Percentiles rank a stretch among this genome's conserved stretches.
phyloP scores from a whole-genome alignment of 179 eudicot genomes.

The Pouteria campechiana region DNA sequence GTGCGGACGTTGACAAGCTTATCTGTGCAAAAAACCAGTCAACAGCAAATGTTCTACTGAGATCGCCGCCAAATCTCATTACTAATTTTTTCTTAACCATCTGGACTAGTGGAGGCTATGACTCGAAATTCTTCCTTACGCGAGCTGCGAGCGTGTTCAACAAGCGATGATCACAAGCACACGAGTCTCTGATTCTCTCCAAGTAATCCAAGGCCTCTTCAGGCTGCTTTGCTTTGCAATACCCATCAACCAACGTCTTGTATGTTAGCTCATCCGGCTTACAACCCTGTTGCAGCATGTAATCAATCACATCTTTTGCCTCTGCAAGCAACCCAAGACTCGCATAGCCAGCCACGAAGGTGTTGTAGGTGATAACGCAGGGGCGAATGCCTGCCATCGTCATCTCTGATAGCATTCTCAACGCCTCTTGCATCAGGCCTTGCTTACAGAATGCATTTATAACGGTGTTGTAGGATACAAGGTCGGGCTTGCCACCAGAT shows the following conservation, averaged over 20 bases:
- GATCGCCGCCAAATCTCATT: too few relatives aligned
- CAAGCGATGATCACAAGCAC: slow-evolving; percentile 32
- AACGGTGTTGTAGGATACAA: slow-evolving; percentile 77
- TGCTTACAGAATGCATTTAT: slow-evolving; percentile 81
- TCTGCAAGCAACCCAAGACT: slow-evolving; percentile 55
- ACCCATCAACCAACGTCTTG: slow-evolving; percentile 65
- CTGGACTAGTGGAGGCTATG: too few relatives aligned
- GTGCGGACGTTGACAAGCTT: too few relatives aligned
- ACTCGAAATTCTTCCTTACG: slow-evolving; percentile 35
- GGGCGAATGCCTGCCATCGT: slow-evolving; percentile 67
- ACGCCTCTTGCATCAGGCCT: slow-evolving; percentile 85
- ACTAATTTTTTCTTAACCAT: too few relatives aligned
- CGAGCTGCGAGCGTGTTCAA: slow-evolving; percentile 42
- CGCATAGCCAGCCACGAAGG: slow-evolving; percentile 81
- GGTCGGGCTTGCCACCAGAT: slow-evolving; percentile 55
- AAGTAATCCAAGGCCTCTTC: slow-evolving; percentile 66
- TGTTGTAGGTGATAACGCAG: slow-evolving; percentile 77
- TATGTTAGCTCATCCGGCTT: slow-evolving; percentile 77
- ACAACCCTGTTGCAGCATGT: slow-evolving; percentile 65
- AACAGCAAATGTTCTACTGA: too few relatives aligned
- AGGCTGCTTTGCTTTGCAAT: slow-evolving; percentile 58
- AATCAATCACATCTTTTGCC: slow-evolving; percentile 55
- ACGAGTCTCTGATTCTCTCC: slow-evolving; percentile 37
- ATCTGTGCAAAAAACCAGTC: too few relatives aligned
- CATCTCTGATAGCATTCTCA: slow-evolving; percentile 66